Base-by-base conservation (phyloP, 2,329 filamentous ascomycete genomes). In the Trichoderma koningiopsis region DNA sequence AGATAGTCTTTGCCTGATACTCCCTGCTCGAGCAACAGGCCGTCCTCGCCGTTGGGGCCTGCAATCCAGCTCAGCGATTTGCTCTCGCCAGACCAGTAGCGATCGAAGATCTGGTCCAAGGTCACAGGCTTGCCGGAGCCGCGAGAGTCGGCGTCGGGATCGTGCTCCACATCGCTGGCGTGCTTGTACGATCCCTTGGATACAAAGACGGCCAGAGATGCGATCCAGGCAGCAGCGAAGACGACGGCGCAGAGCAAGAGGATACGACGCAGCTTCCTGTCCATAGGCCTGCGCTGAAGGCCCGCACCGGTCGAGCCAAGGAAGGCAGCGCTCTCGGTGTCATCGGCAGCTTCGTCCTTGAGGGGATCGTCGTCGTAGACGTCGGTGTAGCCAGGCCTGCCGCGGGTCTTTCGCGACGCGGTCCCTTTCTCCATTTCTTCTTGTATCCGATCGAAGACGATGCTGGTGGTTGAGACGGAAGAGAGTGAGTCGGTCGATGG, bases 391-490 rank as follows among this genome's bases (percentile, higher is more conserved):
- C 79, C 74, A 73, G 62, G 74, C 43, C 63, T 72, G 43, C 58
- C 49, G 53, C 70, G 62, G 70, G 65, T 73, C 68, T 47, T 74
- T 73, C 60, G 72, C 60, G 35, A 40, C 11, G 27, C 68, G 2
- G 69, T 65, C 22, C 76, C 73, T 74, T 80, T 80, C 69, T 82
- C 79, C 69, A 73, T 76, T 78, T 83, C 77, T 76, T 92, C 89
- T 74, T 88, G 86, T 73, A 95, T 86, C 72, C 91, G 88, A 73
- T 96, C 92, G 77, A 96, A 92, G 66, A 96, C 88, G 16, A 96
- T 84, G 74, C 92, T 95, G 4, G 91, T 94, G 13, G 92, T 95
- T 40, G 92, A 96, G n/a, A 89, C 89, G 52, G 91, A 91, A n/a
- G 91, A 92, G 57, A 87, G 79, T 4, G 92, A 93, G 71, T 86